phyloP scores from a whole-genome alignment of 2,329 filamentous ascomycete genomes.

The Balansia obtecta region DNA sequence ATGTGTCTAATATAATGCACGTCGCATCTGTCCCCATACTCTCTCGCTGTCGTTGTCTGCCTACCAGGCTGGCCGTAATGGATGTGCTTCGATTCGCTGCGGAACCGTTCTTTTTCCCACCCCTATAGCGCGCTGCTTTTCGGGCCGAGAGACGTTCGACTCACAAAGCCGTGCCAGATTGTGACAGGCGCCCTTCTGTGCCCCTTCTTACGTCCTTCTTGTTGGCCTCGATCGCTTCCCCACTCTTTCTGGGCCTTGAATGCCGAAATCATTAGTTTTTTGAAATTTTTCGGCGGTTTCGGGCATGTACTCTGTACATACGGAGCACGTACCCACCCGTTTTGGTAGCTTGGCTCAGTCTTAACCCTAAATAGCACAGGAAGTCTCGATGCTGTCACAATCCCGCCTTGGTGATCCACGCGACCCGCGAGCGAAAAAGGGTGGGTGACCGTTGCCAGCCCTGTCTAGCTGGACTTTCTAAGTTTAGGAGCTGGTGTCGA shows the following conservation, averaged over 20 bases:
- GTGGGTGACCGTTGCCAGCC: neutral
- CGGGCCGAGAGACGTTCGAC: conserved; percentile 5
- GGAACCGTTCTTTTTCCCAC: neutral
- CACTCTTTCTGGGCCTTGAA: neutral
- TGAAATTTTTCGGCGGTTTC: neutral
- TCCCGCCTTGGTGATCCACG: neutral
- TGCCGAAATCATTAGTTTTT: neutral
- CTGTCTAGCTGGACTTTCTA: neutral
- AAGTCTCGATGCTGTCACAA: neutral
- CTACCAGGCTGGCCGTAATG: neutral
- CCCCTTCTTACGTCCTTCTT: neutral
- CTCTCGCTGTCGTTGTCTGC: neutral
- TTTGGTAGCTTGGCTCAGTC: neutral
- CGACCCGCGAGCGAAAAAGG: neutral
- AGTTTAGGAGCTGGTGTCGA: neutral
- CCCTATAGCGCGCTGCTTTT: neutral
- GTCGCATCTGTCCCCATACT: neutral
- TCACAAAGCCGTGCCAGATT: conserved; percentile 7
- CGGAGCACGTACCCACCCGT: neutral
- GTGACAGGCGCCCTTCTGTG: neutral
- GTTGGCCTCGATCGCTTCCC: neutral
- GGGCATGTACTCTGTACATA: neutral
- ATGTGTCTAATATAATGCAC: neutral
- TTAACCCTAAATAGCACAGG: neutral
- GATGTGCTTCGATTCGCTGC: neutral